Conservation (phyloP, 2,329 filamentous ascomycete genomes). For the Waltergamsia citrina region DNA sequence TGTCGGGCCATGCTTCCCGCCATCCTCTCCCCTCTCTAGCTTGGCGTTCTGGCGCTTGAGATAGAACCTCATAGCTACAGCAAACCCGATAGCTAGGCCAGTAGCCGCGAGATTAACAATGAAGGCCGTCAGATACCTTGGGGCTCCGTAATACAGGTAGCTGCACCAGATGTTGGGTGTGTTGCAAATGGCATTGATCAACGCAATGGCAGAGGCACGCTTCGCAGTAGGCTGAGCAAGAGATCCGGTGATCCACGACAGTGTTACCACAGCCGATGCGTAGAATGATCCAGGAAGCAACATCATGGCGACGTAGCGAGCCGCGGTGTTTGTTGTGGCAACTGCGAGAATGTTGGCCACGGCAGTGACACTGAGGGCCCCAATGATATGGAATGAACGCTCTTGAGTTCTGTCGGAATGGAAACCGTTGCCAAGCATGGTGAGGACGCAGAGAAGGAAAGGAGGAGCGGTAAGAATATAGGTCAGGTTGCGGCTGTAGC, state of each 20-base stretch:
- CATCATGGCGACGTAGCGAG: slow-evolving; percentile 22
- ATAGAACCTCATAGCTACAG: slow-evolving; percentile 9
- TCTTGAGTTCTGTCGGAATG: no score
- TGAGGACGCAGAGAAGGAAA: no score
- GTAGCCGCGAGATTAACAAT: slow-evolving; percentile 16
- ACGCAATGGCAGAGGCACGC: slow-evolving; percentile 55
- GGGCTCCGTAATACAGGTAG: slow-evolving; percentile 43
- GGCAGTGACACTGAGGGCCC: no score
- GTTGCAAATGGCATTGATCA: slow-evolving; percentile 55
- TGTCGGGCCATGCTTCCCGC: slow-evolving; percentile 16
- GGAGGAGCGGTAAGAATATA: slow-evolving; percentile 11
- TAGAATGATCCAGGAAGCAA: slow-evolving; percentile 23
- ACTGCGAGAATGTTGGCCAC: no score
- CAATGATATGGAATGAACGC: no score
- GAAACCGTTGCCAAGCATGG: no score
- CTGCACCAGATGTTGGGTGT: slow-evolving; percentile 49
- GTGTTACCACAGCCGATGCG: slow-evolving; percentile 17
- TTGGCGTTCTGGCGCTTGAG: slow-evolving; percentile 14
- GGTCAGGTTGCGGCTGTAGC: slow-evolving; percentile 10
- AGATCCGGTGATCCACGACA: slow-evolving; percentile 13
- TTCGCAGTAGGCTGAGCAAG: slow-evolving; percentile 61
- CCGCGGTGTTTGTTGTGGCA: no score
- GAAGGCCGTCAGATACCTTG: slow-evolving; percentile 11
- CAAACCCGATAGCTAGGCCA: slow-evolving; percentile 15
- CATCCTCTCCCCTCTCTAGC: slow-evolving; percentile 14